A percentile compares a stretch with the other conserved stretches of the same genome.
Evolutionary conservation across 2,329 filamentous ascomycete species (phyloP).

Genomic region (Aspergillus alliaceus): DNA sequence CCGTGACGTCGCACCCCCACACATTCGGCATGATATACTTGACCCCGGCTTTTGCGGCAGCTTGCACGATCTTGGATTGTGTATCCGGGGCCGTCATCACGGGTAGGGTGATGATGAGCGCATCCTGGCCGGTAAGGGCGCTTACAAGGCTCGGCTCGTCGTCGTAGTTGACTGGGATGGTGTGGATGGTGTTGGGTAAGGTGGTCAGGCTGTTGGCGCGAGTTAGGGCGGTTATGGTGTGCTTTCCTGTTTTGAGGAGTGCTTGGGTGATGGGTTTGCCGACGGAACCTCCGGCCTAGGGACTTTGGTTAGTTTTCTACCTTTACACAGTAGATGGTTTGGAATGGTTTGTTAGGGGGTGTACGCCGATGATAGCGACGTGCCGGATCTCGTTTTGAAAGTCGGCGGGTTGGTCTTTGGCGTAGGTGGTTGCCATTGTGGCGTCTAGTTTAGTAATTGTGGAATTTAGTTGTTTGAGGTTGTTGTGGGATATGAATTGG

Average conservation of each 20-base stretch:
- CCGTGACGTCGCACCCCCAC: slow-evolving; percentile 27
- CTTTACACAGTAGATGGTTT: background rate
- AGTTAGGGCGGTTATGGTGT: slow-evolving; percentile 53
- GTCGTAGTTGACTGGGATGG: slow-evolving; percentile 6
- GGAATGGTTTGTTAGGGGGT: background rate
- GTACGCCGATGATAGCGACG: slow-evolving; percentile 40
- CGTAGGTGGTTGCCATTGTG: slow-evolving; percentile 4
- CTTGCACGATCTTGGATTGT: slow-evolving; percentile 51
- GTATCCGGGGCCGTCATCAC: slow-evolving; percentile 43
- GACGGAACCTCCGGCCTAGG: slow-evolving; percentile 34
- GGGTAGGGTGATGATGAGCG: slow-evolving; percentile 56
- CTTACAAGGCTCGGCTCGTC: slow-evolving; percentile 34
- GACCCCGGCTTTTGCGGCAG: slow-evolving; percentile 56
- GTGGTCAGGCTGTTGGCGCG: slow-evolving; percentile 26
- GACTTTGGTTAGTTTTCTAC: slow-evolving; percentile 1
- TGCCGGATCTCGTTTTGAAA: slow-evolving; percentile 24
- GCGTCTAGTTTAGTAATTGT: background rate
- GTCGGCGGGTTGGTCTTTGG: background rate
- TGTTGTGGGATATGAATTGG: too few relatives aligned
- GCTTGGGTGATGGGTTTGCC: slow-evolving; percentile 31
- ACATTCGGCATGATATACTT: slow-evolving; percentile 57
- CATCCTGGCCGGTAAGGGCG: slow-evolving; percentile 56
- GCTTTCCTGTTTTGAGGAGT: slow-evolving; percentile 50
- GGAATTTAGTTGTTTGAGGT: background rate
- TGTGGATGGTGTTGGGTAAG: background rate